Evolutionary conservation across 306 rosid genomes (phyloP), one percentile per base, ranked within the genome.

Genomic region (Trifolium repens): DNA sequence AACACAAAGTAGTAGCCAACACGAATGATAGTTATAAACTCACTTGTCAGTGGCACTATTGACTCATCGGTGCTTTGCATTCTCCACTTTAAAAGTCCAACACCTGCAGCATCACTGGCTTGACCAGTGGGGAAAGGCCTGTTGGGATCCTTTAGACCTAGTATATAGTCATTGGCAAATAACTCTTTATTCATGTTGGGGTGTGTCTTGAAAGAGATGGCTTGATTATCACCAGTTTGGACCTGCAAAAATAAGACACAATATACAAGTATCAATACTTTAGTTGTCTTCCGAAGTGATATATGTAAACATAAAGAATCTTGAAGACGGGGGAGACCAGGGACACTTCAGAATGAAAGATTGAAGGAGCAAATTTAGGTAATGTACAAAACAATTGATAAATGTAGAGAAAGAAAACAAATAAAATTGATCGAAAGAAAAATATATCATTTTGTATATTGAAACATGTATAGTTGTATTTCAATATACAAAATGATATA

Each of bases 141-240:
- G 65, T 85, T 87, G 40, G 93, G 92, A 78, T 89, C 94, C 83
- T 86, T 91, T 60, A 91, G 85, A 84, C 89, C 97, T 57, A 83
- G 80, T 77, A 84, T 83, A 69, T 80, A 82, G 67, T 89, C 96
- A 67, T 82, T 88, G 71, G 97, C 84, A 81, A 94, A 94, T 71
- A 94, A 78, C 54, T 94, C 97, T 84, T 94, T 94, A 80, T 90
- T 94, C 93, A 94, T 90, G 80, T 90, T 94, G 73, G 98, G 98
- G 77, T 94, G 98, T 71, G 98, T 90, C 90, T 94, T 94, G 93
- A 91, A 94, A 82, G 88, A 85, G 85, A 88, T 69, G 80, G 93
- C 87, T 7, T 92, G 93, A 87, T 88, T 90, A 13, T 87, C 94
- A 74, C 94, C 93, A 54, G 93, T 94, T 76, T 87, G 92, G 70